Conservation (phyloP, 768 basidiomycete species). For the Collybiopsis luxurians region DNA sequence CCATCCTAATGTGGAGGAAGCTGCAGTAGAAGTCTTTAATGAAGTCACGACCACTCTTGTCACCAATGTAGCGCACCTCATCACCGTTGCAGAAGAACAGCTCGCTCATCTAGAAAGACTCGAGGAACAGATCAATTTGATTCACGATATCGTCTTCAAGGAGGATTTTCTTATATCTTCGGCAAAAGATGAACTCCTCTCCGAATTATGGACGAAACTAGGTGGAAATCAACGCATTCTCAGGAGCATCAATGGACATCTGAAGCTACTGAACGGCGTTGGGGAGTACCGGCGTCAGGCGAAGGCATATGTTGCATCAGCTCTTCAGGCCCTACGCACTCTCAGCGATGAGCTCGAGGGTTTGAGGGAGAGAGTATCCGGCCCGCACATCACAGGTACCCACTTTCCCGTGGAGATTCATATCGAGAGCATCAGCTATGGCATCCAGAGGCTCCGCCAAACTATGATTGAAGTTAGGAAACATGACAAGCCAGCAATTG, state of each 20-base stretch:
- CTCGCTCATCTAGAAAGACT: constrained; percentile 37
- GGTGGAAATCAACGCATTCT: constrained; percentile 38
- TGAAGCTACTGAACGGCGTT: constrained; percentile 34
- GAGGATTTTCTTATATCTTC: constrained; percentile 31
- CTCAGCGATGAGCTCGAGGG: too few species aligned
- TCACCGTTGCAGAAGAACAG: constrained; percentile 40
- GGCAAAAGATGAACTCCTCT: constrained; percentile 35
- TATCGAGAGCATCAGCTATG: too few species aligned
- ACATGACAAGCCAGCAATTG: too few species aligned
- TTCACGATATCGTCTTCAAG: constrained; percentile 38
- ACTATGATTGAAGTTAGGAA: too few species aligned
- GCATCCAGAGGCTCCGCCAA: too few species aligned
- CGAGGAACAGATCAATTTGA: constrained; percentile 34
- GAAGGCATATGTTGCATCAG: constrained; percentile 28
- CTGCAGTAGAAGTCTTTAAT: constrained; percentile 30
- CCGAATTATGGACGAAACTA: constrained; percentile 42
- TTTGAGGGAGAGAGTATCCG: too few species aligned
- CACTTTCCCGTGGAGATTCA: too few species aligned
- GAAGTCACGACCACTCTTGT: constrained; percentile 41
- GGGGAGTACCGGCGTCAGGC: constrained; percentile 35
- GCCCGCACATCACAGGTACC: too few species aligned
- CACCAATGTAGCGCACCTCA: constrained; percentile 31
- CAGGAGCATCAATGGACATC: constrained; percentile 28
- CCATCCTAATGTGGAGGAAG: constrained; percentile 27
- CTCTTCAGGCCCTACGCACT: too few species aligned